Conservation (phyloP, 2,329 filamentous ascomycete genomes). For the Mycosphaerella sp. region DNA sequence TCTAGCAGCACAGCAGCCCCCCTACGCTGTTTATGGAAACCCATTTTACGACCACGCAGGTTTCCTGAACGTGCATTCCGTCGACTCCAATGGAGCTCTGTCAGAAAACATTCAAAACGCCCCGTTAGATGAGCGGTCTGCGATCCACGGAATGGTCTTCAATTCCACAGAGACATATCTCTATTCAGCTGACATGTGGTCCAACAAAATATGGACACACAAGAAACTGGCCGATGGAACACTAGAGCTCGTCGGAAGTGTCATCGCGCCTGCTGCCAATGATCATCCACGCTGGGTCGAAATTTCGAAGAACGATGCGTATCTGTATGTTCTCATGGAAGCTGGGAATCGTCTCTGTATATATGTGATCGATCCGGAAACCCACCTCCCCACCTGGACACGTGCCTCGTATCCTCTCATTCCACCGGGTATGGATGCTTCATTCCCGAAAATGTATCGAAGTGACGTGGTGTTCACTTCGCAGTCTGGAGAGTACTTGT, state of each 20-base stretch:
- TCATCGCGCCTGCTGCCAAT: constrained; percentile 61
- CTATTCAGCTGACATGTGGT: constrained; percentile 71
- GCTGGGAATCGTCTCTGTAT: constrained; percentile 77
- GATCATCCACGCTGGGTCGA: constrained; percentile 88
- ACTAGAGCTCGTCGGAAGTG: constrained; percentile 62
- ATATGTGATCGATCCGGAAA: constrained; percentile 69
- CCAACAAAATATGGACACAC: constrained; percentile 80
- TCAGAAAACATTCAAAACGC: constrained; percentile 64
- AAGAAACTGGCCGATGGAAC: constrained; percentile 56
- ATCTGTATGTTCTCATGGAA: constrained; percentile 84
- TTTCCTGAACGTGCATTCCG: constrained; percentile 69
- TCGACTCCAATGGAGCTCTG: constrained; percentile 52
- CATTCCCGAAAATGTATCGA: constrained; percentile 63
- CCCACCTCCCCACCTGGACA: constrained; percentile 71
- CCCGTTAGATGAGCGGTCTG: constrained; percentile 61
- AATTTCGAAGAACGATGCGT: constrained; percentile 68
- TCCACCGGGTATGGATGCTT: constrained; percentile 57
- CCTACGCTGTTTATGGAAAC: constrained; percentile 80
- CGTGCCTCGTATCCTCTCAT: constrained; percentile 70
- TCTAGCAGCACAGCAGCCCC: constrained; percentile 68
- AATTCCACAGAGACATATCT: constrained; percentile 66
- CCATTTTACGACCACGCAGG: constrained; percentile 84
- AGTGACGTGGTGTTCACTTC: constrained; percentile 76
- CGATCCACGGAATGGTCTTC: constrained; percentile 78
- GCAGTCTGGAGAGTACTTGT: constrained; percentile 65